Evolutionary conservation across 2,329 filamentous ascomycete species (phyloP).

Genomic region (Sporothrix euskadiensis): DNA sequence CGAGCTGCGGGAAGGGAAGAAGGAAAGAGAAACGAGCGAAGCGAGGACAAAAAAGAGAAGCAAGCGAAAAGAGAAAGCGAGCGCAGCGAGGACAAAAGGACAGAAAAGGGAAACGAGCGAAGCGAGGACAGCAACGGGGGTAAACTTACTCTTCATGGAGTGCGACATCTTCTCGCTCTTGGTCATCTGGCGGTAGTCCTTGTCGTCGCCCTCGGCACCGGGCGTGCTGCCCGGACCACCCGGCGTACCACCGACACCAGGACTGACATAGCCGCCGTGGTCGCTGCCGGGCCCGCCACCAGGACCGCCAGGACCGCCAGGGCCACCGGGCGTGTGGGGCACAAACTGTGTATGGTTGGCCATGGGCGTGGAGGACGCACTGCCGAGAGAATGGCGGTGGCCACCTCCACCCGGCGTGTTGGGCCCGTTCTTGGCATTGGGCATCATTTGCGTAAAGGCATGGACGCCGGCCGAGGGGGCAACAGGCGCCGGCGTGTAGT

Average conservation of each 20-base stretch:
- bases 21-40: too few species aligned
- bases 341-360: constrained; percentile 31
- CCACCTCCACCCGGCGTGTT: neutral
- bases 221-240: neutral
- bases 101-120: too few species aligned
- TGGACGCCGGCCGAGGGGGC: constrained; percentile 30
- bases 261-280: constrained; percentile 15
- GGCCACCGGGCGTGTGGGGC: constrained; percentile 13
- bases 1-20: neutral
- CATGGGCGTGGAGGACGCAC: neutral
- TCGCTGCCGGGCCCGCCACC: neutral
- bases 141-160: constrained; percentile 63
- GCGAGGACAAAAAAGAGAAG: neutral
- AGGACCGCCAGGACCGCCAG: neutral
- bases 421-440: constrained; percentile 13
- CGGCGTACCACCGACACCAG: neutral
- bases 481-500: constrained; percentile 35
- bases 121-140: too few species aligned
- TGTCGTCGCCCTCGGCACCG: constrained; percentile 40
- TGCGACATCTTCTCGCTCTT: constrained; percentile 68
- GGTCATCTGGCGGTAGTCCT: constrained; percentile 62
- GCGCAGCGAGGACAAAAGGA: too few species aligned
- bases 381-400: neutral
- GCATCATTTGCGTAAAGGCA: constrained; percentile 33
- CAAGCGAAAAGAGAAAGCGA: too few species aligned